A percentile compares a stretch with the other conserved stretches of the same genome.
Evolutionary conservation across 2,329 filamentous ascomycete genomes (phyloP).

Genomic region (Parasarocladium wereldwijsianum): DNA sequence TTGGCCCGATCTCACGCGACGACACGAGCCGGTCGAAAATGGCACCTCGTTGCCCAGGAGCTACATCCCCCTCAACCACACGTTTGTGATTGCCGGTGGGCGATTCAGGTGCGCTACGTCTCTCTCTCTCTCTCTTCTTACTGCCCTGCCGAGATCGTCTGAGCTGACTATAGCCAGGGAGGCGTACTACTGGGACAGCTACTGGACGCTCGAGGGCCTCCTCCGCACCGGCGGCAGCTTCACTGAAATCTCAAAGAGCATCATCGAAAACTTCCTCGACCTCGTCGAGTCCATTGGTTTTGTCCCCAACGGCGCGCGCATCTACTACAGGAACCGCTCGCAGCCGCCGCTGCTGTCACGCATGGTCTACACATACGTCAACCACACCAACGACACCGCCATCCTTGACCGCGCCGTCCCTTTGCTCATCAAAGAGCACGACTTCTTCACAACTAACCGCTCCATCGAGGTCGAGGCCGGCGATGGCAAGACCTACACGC

Average conservation of each 20-base stretch:
- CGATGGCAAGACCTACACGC: slow-evolving; percentile 32
- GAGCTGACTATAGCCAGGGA: too few species aligned
- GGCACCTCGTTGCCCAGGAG: slow-evolving; percentile 44
- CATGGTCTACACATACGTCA: slow-evolving; percentile 51
- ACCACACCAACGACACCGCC: slow-evolving; percentile 48
- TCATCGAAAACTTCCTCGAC: slow-evolving; percentile 56
- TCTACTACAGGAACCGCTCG: slow-evolving; percentile 54
- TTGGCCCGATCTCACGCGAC: slow-evolving; percentile 53
- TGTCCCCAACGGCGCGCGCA: slow-evolving; percentile 51
- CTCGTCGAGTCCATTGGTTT: slow-evolving; percentile 50
- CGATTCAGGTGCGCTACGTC: too few species aligned
- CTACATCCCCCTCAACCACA: slow-evolving; percentile 51
- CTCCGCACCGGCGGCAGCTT: slow-evolving; percentile 50
- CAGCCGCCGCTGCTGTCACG: slow-evolving; percentile 51
- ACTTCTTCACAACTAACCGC: slow-evolving; percentile 48
- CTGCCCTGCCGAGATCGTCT: too few species aligned
- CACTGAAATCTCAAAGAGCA: slow-evolving; percentile 47
- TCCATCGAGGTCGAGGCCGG: slow-evolving; percentile 34
- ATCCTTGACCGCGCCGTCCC: slow-evolving; percentile 47
- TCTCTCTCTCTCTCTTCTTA: too few species aligned
- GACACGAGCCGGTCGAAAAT: too few species aligned
- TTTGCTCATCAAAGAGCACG: slow-evolving; percentile 46
- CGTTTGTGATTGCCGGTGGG: slow-evolving; percentile 58
- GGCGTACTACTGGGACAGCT: slow-evolving; percentile 59
- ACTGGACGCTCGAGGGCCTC: slow-evolving; percentile 53